Evolutionary conservation across 495 filamentous ascomycete genomes (phyloP).

Genomic region (Pyrenopolyporus hunteri): DNA sequence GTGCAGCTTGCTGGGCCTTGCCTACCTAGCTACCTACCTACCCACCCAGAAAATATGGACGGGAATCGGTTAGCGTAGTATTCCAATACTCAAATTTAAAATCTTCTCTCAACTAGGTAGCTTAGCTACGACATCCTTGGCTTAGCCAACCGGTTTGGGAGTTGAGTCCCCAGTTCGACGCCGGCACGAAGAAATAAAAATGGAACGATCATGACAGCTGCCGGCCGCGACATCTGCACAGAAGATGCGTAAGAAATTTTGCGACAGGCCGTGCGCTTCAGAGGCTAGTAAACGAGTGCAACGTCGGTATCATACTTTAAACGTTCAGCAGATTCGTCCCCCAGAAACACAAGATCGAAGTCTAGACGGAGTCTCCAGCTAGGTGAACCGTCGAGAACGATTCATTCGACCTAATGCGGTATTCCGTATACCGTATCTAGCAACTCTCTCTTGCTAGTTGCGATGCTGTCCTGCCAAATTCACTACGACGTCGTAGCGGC

Average conservation of each 20-base stretch:
- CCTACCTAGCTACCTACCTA: conserved; percentile 24
- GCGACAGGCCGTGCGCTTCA: conserved; percentile 16
- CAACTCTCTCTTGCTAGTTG: conserved; percentile 1
- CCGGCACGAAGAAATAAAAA: conserved; percentile 3
- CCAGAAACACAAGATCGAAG: conserved; percentile 21
- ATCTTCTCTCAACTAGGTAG: conserved; percentile 28
- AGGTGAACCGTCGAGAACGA: conserved; percentile 7
- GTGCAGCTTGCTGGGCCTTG: conserved; percentile 29
- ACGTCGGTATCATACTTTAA: conserved; percentile 29
- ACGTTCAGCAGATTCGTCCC: conserved; percentile 18
- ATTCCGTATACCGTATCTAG: conserved; percentile 25
- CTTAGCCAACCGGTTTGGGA: conserved; percentile 27
- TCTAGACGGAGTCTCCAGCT: conserved; percentile 1
- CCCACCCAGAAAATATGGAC: conserved; percentile 25
- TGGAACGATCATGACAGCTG: conserved; percentile 26
- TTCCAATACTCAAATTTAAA: too few relatives aligned
- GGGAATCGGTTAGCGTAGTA: too few relatives aligned
- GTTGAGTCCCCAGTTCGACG: conserved; percentile 1
- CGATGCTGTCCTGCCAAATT: conserved; percentile 18
- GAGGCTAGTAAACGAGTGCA: conserved; percentile 32
- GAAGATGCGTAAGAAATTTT: conserved; percentile 21
- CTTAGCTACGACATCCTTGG: conserved; percentile 9
- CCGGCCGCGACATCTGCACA: conserved; percentile 22
- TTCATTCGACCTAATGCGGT: conserved; percentile 20
- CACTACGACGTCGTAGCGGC: conserved; percentile 20